Conservation (phyloP, 371 early-diverging fungal species). For the Mortierella sp. region DNA sequence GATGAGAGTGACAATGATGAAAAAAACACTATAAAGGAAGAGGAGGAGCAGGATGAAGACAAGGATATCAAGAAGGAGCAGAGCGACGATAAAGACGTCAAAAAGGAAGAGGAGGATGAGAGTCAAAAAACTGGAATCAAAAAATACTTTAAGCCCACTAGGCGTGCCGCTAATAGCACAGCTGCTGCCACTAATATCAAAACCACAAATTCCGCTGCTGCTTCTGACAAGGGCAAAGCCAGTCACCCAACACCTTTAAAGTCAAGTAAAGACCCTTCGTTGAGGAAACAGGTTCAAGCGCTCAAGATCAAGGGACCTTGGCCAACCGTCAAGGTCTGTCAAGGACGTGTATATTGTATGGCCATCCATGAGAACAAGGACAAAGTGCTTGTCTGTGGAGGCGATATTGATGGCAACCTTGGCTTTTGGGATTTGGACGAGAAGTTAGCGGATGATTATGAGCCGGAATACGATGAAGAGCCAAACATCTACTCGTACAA, state of each 20-base stretch:
- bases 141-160: conserved; percentile 36
- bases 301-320: conserved; percentile 54
- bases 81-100: not conserved
- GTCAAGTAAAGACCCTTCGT: conserved; percentile 34
- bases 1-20: conserved; percentile 34
- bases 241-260: conserved; percentile 15
- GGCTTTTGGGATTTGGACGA: conserved; percentile 77
- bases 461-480: conserved; percentile 62
- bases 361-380: conserved; percentile 75
- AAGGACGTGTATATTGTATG: conserved; percentile 67
- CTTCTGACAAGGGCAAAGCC: conserved; percentile 23
- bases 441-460: conserved; percentile 49
- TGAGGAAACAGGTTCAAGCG: conserved; percentile 30
- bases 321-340: conserved; percentile 70
- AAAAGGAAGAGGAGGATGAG: conserved; percentile 35
- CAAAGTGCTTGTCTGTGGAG: conserved; percentile 71
- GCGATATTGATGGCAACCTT: conserved; percentile 73
- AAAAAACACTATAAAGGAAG: not conserved
- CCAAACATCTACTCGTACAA: conserved; percentile 70
- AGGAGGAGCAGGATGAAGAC: conserved; percentile 22
- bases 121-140: conserved; percentile 25
- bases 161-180: conserved; percentile 7
- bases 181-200: not conserved
- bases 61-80: conserved; percentile 22
- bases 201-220: not conserved